These are phyloP conservation scores for Aureobasidium sp. DNA, from an alignment of 2,329 filamentous ascomycete species.

Conservation along the genomic window DNA sequence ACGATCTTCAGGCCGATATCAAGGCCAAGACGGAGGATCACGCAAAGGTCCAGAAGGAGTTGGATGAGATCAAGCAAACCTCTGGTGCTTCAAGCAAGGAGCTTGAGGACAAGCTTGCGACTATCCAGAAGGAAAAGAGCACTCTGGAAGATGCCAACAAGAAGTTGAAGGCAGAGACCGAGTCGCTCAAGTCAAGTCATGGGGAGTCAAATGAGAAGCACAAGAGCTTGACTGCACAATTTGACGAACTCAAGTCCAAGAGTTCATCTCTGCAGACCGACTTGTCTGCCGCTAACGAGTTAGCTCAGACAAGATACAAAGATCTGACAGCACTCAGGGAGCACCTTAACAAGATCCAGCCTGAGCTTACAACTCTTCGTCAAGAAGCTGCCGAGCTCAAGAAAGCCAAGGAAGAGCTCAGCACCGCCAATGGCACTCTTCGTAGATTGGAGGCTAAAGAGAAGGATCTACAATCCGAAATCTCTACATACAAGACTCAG, in stretches of 20 bases:
- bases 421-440: constrained; percentile 54
- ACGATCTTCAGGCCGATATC: constrained; percentile 31
- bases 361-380: constrained; percentile 71
- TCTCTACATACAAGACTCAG: constrained; percentile 60
- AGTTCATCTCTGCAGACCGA: constrained; percentile 68
- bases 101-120: constrained; percentile 40
- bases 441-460: constrained; percentile 72
- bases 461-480: constrained; percentile 69
- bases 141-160: constrained; percentile 56
- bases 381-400: constrained; percentile 70
- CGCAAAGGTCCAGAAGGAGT: constrained; percentile 12
- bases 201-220: constrained; percentile 43
- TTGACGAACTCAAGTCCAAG: constrained; percentile 64
- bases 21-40: constrained; percentile 13
- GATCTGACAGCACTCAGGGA: constrained; percentile 75
- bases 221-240: constrained; percentile 52
- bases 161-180: constrained; percentile 64
- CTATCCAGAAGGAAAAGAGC: constrained; percentile 50
- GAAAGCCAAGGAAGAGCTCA: constrained; percentile 64
- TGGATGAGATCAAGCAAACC: constrained; percentile 12
- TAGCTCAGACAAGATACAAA: constrained; percentile 81
- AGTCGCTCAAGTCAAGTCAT: constrained; percentile 42
- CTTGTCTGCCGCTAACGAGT: constrained; percentile 73
- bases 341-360: constrained; percentile 73
- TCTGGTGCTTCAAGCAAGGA: constrained; percentile 43